phyloP scores from a whole-genome alignment of 2,329 filamentous ascomycete genomes.

The Rhexocercosporidium sp. region DNA sequence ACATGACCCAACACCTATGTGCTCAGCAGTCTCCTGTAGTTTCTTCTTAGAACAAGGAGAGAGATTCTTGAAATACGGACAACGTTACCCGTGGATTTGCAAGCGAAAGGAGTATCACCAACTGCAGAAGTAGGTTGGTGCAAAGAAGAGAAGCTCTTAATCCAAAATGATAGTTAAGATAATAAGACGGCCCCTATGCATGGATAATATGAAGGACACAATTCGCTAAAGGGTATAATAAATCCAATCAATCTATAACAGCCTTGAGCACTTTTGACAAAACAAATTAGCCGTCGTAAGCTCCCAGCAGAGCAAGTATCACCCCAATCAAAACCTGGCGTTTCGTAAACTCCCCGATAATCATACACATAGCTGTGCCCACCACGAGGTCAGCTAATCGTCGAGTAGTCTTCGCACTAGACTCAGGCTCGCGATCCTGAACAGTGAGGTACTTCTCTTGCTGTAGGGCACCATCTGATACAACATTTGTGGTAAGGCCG shows the following conservation, averaged over 20 bases:
- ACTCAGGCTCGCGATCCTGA: background rate
- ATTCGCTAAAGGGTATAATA: slow-evolving; percentile 1
- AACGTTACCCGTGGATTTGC: too few relatives aligned
- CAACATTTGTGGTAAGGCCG: background rate
- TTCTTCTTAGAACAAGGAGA: too few relatives aligned
- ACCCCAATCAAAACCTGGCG: slow-evolving; percentile 16
- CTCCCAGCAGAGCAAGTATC: slow-evolving; percentile 9
- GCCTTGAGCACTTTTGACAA: background rate
- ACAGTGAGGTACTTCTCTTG: slow-evolving; percentile 1
- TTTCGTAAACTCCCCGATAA: slow-evolving; percentile 26
- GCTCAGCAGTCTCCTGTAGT: too few relatives aligned
- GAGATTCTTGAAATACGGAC: too few relatives aligned
- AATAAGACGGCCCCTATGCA: too few relatives aligned
- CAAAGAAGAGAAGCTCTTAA: background rate
- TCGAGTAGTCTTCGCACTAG: slow-evolving; percentile 1
- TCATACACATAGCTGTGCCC: slow-evolving; percentile 24
- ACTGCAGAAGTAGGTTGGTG: background rate
- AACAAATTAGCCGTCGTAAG: slow-evolving; percentile 3
- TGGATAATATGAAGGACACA: background rate
- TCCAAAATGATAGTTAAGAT: too few relatives aligned
- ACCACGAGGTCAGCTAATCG: slow-evolving; percentile 23
- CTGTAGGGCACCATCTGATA: background rate
- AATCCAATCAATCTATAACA: background rate
- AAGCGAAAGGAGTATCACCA: background rate
- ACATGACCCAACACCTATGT: too few relatives aligned